A percentile compares a stretch with the other conserved stretches of the same genome.
phyloP scores from a whole-genome alignment of 2,329 filamentous ascomycete species.

The Phialophora verrucosa region DNA sequence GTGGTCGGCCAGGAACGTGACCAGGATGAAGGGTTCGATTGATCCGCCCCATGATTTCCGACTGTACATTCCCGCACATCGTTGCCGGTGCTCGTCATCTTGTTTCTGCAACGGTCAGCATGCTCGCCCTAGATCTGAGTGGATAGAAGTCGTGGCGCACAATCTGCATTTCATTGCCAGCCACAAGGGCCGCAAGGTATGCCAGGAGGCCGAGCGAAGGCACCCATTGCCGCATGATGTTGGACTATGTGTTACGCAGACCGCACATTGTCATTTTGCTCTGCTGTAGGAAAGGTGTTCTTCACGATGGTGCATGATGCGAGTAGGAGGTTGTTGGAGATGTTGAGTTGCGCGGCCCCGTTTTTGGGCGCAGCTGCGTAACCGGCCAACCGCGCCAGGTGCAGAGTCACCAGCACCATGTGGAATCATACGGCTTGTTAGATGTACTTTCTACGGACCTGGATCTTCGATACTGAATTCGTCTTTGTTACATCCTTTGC shows the following conservation, averaged over 20 bases:
- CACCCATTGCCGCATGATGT: conserved; percentile 36
- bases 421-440: neutral
- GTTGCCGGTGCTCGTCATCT: conserved; percentile 75
- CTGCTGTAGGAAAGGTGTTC: neutral
- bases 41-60: conserved; percentile 84
- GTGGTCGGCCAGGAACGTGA: conserved; percentile 70
- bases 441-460: neutral
- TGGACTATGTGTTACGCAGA: neutral
- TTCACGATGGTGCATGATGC: neutral
- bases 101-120: conserved; percentile 64
- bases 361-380: conserved; percentile 10
- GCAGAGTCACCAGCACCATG: neutral
- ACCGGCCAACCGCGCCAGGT: neutral
- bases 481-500: neutral
- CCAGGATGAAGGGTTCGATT: conserved; percentile 84
- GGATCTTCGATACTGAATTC: neutral
- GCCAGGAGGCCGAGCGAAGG: conserved; percentile 37
- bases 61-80: conserved; percentile 95
- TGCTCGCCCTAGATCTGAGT: neutral
- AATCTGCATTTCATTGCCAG: conserved; percentile 55
- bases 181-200: conserved; percentile 39
- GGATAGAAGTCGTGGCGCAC: conserved; percentile 39
- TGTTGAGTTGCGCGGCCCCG: neutral
- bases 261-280: neutral
- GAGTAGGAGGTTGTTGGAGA: neutral